Conservation (phyloP, 805 yeast species). For the Torulaspora maleeae region DNA sequence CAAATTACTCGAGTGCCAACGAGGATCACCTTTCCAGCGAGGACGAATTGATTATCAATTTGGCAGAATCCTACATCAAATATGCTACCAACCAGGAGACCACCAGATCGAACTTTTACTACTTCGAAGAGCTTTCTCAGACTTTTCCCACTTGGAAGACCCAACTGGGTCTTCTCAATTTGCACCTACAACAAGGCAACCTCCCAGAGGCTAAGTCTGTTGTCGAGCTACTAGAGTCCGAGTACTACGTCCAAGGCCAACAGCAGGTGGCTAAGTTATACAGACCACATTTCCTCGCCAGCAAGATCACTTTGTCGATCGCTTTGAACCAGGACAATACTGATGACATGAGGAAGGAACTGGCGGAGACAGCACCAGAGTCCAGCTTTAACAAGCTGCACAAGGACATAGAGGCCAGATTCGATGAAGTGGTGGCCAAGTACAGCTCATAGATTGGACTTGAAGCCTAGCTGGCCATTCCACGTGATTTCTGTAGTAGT, state of each 20-base stretch:
- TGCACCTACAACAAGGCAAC: constrained; percentile 75
- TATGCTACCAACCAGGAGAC: constrained; percentile 41
- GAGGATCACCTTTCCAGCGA: constrained; percentile 43
- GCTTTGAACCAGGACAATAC: constrained; percentile 46
- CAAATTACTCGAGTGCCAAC: constrained; percentile 41
- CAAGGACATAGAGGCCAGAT: constrained; percentile 55
- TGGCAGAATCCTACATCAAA: constrained; percentile 71
- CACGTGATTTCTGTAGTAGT: constrained; percentile 8
- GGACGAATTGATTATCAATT: constrained; percentile 72
- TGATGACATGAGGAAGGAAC: constrained; percentile 42
- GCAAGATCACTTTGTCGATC: constrained; percentile 58
- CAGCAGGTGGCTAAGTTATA: constrained; percentile 28
- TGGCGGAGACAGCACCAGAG: constrained; percentile 46
- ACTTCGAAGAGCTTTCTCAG: constrained; percentile 73
- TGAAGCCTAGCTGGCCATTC: neutral
- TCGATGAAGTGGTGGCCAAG: constrained; percentile 65
- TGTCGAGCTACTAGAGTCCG: constrained; percentile 44
- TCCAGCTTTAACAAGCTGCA: constrained; percentile 58
- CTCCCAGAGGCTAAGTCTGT: constrained; percentile 77
- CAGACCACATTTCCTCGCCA: constrained; percentile 52
- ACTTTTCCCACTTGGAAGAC: constrained; percentile 48
- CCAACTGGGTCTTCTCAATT: constrained; percentile 60
- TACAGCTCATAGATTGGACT: constrained; percentile 34
- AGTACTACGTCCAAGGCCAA: constrained; percentile 36
- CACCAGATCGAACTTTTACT: constrained; percentile 46